These are phyloP conservation scores for Blastomyces gilchristii DNA, from an alignment of 2,329 filamentous ascomycete genomes.

Conservation along the genomic window DNA sequence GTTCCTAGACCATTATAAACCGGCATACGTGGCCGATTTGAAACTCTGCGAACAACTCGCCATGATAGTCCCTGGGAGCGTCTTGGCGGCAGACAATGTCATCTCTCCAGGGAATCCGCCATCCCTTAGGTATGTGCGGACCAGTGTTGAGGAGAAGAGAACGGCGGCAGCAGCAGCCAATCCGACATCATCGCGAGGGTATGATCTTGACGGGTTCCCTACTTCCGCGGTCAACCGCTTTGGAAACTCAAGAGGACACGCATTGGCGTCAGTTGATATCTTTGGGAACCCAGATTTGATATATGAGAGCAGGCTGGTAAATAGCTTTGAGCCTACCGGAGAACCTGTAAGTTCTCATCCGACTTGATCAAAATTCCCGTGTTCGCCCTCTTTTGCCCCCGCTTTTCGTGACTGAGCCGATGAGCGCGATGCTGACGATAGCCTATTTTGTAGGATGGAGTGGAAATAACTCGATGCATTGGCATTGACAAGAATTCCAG, in stretches of 20 bases:
- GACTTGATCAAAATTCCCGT: slow-evolving; percentile 2
- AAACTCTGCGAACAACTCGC: slow-evolving; percentile 65
- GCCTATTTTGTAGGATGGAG: slow-evolving; percentile 44
- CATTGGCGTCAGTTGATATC: slow-evolving; percentile 21
- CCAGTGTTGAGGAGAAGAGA: slow-evolving; percentile 53
- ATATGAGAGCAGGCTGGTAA: slow-evolving; percentile 53
- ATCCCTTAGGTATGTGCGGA: slow-evolving; percentile 55
- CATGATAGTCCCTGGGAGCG: slow-evolving; percentile 48
- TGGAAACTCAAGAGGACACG: slow-evolving; percentile 19
- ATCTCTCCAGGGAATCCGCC: slow-evolving; percentile 36
- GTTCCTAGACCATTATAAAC: slow-evolving; percentile 75
- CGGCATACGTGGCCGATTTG: slow-evolving; percentile 61
- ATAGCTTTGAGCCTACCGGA: slow-evolving; percentile 59
- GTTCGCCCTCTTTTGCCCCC: too few species aligned
- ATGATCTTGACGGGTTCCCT: slow-evolving; percentile 18
- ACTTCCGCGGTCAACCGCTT: slow-evolving; percentile 20
- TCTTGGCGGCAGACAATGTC: slow-evolving; percentile 38
- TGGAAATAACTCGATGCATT: slow-evolving; percentile 55
- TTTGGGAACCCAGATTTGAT: slow-evolving; percentile 53
- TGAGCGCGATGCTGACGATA: slow-evolving; percentile 16
- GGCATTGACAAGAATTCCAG: slow-evolving; percentile 20
- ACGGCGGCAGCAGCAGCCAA: slow-evolving; percentile 20
- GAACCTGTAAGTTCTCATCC: slow-evolving; percentile 43
- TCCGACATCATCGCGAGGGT: slow-evolving; percentile 19
- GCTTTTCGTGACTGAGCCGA: background rate